Percentiles rank a stretch among this genome's conserved stretches.
These are phyloP conservation scores for Alternaria rosae DNA, from an alignment of 2,329 filamentous ascomycete species.

Conservation along the genomic window DNA sequence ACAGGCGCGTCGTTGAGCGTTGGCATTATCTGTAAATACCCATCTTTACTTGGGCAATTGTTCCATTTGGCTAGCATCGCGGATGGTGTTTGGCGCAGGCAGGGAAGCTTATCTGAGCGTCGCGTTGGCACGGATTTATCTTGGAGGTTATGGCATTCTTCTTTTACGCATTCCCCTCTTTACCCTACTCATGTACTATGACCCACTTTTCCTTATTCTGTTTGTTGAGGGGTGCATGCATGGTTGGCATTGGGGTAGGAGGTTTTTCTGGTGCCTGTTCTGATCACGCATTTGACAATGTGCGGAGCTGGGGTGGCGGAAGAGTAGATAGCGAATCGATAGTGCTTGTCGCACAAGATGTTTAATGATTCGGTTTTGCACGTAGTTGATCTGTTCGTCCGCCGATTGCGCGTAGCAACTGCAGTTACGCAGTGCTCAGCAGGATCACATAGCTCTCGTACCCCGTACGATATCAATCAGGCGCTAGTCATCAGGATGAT, in stretches of 20 bases:
- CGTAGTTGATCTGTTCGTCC: not conserved
- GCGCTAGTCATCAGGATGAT: no score
- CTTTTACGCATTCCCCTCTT: not conserved
- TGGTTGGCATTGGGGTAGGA: not conserved
- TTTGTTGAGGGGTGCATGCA: not conserved
- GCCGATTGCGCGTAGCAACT: no score
- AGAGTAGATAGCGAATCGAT: not conserved
- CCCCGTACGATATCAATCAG: no score
- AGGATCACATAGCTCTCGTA: no score
- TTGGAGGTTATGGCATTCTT: not conserved
- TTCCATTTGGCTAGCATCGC: not conserved
- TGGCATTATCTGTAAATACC: not conserved
- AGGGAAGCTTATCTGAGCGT: not conserved
- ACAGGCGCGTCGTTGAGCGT: conserved; percentile 4
- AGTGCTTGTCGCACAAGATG: not conserved
- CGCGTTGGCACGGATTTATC: not conserved
- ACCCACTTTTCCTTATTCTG: not conserved
- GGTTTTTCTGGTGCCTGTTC: not conserved
- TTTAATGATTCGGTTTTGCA: not conserved
- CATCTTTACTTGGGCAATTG: not conserved
- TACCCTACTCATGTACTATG: conserved; percentile 10
- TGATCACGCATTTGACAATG: not conserved
- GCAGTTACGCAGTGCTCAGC: no score
- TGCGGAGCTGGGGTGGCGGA: not conserved
- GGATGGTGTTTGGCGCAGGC: conserved; percentile 4